Evolutionary conservation across 108 stramenopile species (phyloP).

Genomic region (Epithemia pelagica): DNA sequence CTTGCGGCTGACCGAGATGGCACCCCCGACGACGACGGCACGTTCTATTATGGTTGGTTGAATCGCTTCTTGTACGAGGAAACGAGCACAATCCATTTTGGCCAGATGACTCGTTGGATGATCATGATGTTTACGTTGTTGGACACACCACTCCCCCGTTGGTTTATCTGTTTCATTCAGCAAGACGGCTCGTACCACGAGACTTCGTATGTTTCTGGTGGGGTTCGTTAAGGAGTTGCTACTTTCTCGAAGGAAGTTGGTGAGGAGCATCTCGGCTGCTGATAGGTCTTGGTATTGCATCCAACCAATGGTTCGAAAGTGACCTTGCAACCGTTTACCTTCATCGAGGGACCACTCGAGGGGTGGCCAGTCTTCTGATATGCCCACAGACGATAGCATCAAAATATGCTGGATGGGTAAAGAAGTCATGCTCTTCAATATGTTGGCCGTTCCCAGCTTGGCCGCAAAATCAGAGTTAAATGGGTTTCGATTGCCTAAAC

Average conservation of each 20-base stretch:
- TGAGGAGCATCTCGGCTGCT: slow-evolving; percentile 6
- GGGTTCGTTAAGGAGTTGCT: slow-evolving; percentile 19
- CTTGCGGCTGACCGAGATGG: no score
- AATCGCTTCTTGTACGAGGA: slow-evolving; percentile 62
- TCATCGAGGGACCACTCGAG: slow-evolving; percentile 43
- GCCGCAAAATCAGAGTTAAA: slow-evolving; percentile 28
- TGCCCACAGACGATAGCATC: slow-evolving; percentile 46
- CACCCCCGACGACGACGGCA: slow-evolving; percentile 47
- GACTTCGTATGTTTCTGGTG: slow-evolving; percentile 39
- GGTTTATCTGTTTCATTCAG: slow-evolving; percentile 47
- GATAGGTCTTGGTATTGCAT: slow-evolving; percentile 44
- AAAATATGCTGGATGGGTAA: slow-evolving; percentile 36
- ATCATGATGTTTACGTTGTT: slow-evolving; percentile 44
- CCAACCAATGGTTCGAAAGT: slow-evolving; percentile 38
- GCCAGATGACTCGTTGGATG: slow-evolving; percentile 43
- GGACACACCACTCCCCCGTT: slow-evolving; percentile 33
- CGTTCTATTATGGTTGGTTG: slow-evolving; percentile 33
- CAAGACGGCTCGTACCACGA: slow-evolving; percentile 67
- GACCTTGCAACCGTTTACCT: slow-evolving; percentile 27
- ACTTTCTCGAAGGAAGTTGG: slow-evolving; percentile 14
- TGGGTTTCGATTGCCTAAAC: slow-evolving; percentile 70
- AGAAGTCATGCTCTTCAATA: slow-evolving; percentile 50
- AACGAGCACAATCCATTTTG: slow-evolving; percentile 63
- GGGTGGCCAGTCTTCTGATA: slow-evolving; percentile 39
- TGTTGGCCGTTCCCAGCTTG: slow-evolving; percentile 39